Base-by-base conservation (phyloP, 2,329 filamentous ascomycete genomes). In the Sporothrix globosa region DNA sequence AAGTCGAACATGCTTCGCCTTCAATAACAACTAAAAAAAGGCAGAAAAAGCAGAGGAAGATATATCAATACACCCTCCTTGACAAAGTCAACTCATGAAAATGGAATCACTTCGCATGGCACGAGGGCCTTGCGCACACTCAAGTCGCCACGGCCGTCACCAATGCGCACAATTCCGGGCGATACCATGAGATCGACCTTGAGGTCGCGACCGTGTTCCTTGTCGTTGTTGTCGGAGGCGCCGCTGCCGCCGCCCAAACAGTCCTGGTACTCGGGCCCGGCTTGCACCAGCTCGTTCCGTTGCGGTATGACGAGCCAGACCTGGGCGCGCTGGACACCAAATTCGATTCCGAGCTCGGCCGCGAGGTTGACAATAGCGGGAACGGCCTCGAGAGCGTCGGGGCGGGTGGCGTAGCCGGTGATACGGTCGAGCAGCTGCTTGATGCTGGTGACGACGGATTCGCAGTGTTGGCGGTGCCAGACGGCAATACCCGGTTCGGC, bases 311-410 rank as follows among this genome's bases (percentile, higher is more conserved):
- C 13, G 19, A 74, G 52, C 39, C 17, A 24, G 4, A 74, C 14
- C 39, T 67, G 72, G 17, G 71, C 66, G 2, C 70, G 69, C 71
- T 74, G 73, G 61, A 71, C 69, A 39, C 73, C 73, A 27, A 70
- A 73, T 67, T 74, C 72, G 14, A 73, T 67, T 3, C 61, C 70
- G 1, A 74, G 71, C 67, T 71, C 70, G 61, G 71, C 71, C 1
- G 73, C 71, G 2, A 58, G 50, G 21, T 52, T 24, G 9, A 72
- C 69, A 41, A 73, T 69, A 4, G 52, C 58, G 6, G 68, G 24
- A 9, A 73, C 63, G 13, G 61, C 48, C 9, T 61, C 66, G 21
- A 68, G 61, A 0, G 48, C 67, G 27, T 69, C 68, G 27, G 61
- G 67, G 2, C 68, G 68, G 11, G 68, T 70, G 19, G 61, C 41